Evolutionary conservation across 805 yeast species (phyloP), one percentile per base, ranked within the genome.

Genomic region (Zygosaccharomyces pseudorouxii): DNA sequence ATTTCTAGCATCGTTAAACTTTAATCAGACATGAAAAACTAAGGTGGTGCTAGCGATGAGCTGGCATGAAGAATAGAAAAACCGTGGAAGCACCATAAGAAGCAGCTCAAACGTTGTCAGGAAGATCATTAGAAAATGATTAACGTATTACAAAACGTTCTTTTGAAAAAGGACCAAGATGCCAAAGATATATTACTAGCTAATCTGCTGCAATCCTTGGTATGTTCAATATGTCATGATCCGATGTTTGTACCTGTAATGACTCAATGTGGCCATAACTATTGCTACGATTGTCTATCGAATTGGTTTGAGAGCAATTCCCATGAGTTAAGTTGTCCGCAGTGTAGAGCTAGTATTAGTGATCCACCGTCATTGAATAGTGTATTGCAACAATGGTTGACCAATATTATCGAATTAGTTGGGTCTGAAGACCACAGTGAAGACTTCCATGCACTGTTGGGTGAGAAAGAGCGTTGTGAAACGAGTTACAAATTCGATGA

Each of bases 231-330:
- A 9, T 86, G 93, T 58, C 81, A 82, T 30, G 92, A 85, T 45
- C 66, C 77, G 43, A 80, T 85, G 84, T 76, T 73, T 53, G 75
- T 76, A 2, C 92, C 93, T 1, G 78, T 81, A 56, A 69, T 79
- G 56, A 71, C 81, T 0, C 63, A 71, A 10, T 86, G 93, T 68
- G 92, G 92, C 2, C 93, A 86, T 60, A 77, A 84, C 27, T 84
- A 80, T 56, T 86, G 92, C 64, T 85, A 85, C 60, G 76, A 59
- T 43, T 79, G 92, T 60, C 60, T 84, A n/a, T 67, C 71, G 16
- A 72, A 74, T 20, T 85, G 93, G 92, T 76, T 84, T 40, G 69
- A 69, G 4, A 59, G 62, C 46, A 63, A 61, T 47, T 57, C 57
- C 11, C 60, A 55, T 12, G 78, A 76, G 48, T 67, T 75, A 45